These are phyloP conservation scores for Chamaecyparis obtusa DNA, from an alignment of 75 land plant species.

Conservation along the genomic window DNA sequence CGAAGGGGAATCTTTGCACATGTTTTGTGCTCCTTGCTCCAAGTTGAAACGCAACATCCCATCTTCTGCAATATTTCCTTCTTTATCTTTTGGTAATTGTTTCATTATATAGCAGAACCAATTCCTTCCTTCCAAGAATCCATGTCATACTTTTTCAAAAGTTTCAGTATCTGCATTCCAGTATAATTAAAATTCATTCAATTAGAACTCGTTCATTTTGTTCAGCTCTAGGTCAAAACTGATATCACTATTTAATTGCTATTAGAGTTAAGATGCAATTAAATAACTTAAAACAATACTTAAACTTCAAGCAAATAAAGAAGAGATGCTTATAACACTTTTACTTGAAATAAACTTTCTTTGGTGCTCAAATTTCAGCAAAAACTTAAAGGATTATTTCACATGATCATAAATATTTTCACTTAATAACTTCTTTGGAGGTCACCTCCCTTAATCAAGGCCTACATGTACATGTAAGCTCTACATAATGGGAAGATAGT, in stretches of 20 bases:
- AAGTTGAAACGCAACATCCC: slow-evolving; percentile 8
- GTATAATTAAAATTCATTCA: background rate
- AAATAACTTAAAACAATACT: too few relatives aligned
- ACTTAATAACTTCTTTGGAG: too few relatives aligned
- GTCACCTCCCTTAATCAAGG: too few relatives aligned
- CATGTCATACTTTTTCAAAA: slow-evolving; percentile 3
- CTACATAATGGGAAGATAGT: too few relatives aligned
- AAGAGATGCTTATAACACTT: too few relatives aligned
- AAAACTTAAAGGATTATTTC: too few relatives aligned
- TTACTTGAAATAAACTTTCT: too few relatives aligned
- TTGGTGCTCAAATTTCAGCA: too few relatives aligned
- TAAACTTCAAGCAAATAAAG: too few relatives aligned
- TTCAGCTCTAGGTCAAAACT: background rate
- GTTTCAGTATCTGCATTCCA: slow-evolving; percentile 9
- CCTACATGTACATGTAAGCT: too few relatives aligned
- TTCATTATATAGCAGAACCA: background rate
- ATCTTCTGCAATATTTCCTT: background rate
- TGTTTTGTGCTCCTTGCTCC: background rate
- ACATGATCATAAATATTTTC: too few relatives aligned
- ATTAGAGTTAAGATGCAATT: background rate
- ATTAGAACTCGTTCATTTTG: background rate
- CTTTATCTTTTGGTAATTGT: background rate
- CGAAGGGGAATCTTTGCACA: background rate
- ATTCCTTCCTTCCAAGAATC: slow-evolving; percentile 9
- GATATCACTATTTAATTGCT: background rate